These are phyloP conservation scores for Micractinium conductrix DNA, from an alignment of 139 green algal species.

Conservation along the genomic window DNA sequence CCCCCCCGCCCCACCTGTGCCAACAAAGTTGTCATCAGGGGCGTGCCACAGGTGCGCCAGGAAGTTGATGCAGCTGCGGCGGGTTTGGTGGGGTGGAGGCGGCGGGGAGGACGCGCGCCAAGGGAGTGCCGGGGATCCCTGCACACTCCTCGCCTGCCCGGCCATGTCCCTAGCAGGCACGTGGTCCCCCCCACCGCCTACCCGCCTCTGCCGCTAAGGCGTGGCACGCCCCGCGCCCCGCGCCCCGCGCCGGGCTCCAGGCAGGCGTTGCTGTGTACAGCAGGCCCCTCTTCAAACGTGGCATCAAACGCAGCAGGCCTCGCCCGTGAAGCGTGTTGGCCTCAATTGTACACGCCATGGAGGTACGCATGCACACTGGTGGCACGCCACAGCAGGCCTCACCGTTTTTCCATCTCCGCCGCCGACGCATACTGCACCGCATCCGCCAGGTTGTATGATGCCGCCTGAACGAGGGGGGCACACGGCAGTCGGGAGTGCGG, in stretches of 20 bases:
- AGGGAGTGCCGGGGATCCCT: neutral
- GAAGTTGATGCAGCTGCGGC: conserved; percentile 57
- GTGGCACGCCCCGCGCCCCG: no score
- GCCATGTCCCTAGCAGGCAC: neutral
- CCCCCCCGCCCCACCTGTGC: conserved; percentile 6
- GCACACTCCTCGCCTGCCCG: neutral
- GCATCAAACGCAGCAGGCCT: no score
- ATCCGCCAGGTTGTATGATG: conserved; percentile 2
- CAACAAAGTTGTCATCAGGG: conserved; percentile 27
- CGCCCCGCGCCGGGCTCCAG: no score
- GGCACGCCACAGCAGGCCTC: neutral
- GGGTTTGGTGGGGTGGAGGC: neutral
- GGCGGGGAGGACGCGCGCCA: neutral
- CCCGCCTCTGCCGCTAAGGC: no score
- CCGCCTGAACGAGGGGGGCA: neutral
- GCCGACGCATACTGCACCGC: conserved; percentile 13
- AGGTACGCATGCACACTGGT: no score
- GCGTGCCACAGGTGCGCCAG: conserved; percentile 65
- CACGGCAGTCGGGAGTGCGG: neutral
- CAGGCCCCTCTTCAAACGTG: no score
- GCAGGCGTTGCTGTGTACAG: no score
- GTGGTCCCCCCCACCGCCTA: neutral
- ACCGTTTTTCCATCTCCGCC: conserved; percentile 18
- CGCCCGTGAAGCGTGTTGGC: no score
- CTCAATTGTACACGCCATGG: no score